These are phyloP conservation scores for Aspergillus diversus DNA, from an alignment of 495 filamentous ascomycete genomes.

Conservation along the genomic window DNA sequence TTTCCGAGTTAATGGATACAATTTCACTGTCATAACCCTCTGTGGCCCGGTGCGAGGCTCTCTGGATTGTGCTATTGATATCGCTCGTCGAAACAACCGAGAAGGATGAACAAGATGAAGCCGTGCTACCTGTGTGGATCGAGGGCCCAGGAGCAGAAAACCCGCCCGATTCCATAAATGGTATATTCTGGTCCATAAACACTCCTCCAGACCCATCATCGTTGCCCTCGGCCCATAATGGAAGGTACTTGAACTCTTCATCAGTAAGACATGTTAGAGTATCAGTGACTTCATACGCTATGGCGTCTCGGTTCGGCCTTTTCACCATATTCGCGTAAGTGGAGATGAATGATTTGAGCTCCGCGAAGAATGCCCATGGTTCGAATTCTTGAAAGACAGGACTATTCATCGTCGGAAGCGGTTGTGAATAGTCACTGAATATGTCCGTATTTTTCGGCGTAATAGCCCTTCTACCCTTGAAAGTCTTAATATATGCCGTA, in stretches of 20 bases:
- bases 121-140: slow-evolving; percentile 43
- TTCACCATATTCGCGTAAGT: slow-evolving; percentile 11
- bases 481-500: no score
- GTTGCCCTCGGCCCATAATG: slow-evolving; percentile 59
- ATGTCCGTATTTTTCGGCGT: no score
- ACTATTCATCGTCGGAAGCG: neutral
- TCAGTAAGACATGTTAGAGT: slow-evolving; percentile 52
- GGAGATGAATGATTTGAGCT: slow-evolving; percentile 25
- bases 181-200: slow-evolving; percentile 45
- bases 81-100: slow-evolving; percentile 34
- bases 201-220: slow-evolving; percentile 60
- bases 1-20: slow-evolving; percentile 30
- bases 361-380: slow-evolving; percentile 8
- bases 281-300: slow-evolving; percentile 34
- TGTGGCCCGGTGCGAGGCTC: slow-evolving; percentile 40
- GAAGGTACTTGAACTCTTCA: slow-evolving; percentile 55
- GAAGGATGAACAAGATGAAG: slow-evolving; percentile 28
- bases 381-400: neutral
- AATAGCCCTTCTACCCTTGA: no score
- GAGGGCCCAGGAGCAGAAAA: slow-evolving; percentile 48
- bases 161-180: slow-evolving; percentile 40
- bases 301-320: slow-evolving; percentile 25
- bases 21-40: slow-evolving; percentile 33
- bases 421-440: no score
- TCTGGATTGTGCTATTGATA: slow-evolving; percentile 35